A percentile compares a stretch with the other conserved stretches of the same genome.
Evolutionary conservation across 2,329 filamentous ascomycete genomes (phyloP).

Genomic region (Magnaporthiopsis incrustans): DNA sequence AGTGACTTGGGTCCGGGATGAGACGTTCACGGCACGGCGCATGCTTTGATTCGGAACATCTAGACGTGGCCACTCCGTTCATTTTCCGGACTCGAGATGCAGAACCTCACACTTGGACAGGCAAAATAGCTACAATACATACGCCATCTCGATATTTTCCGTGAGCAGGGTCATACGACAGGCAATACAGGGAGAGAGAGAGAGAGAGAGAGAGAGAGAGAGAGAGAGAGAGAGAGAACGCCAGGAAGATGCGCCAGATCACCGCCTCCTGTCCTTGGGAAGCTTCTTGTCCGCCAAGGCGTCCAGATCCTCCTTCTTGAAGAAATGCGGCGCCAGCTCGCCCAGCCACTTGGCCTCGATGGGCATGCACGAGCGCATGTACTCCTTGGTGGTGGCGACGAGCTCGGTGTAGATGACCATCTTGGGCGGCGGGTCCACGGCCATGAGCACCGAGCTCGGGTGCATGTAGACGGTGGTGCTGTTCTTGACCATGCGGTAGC

Average conservation of each 20-base stretch:
- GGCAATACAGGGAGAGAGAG: too few species aligned
- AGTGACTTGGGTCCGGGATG: not conserved
- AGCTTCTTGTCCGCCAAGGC: conserved; percentile 69
- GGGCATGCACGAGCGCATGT: conserved; percentile 81
- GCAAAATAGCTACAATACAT: not conserved
- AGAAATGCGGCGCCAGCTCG: conserved; percentile 89
- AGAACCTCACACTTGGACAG: too few species aligned
- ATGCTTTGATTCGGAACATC: too few species aligned
- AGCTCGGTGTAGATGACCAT: conserved; percentile 85
- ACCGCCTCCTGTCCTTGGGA: conserved; percentile 18
- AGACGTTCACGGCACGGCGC: too few species aligned
- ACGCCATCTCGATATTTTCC: too few species aligned
- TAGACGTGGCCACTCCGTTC: too few species aligned
- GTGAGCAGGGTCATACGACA: too few species aligned
- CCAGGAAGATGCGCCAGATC: too few species aligned
- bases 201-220: too few species aligned
- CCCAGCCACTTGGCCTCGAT: conserved; percentile 77
- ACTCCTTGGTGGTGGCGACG: conserved; percentile 81
- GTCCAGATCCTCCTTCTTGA: conserved; percentile 87
- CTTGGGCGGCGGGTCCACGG: conserved; percentile 65
- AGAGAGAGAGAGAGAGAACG: too few species aligned
- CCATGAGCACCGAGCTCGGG: conserved; percentile 73
- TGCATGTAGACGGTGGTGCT: conserved; percentile 87
- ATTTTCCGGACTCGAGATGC: too few species aligned
- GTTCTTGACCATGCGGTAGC: conserved; percentile 87